Evolutionary conservation across 768 basidiomycete genomes (phyloP), one percentile per base, ranked within the genome.

Genomic region (Suillus brevipes): DNA sequence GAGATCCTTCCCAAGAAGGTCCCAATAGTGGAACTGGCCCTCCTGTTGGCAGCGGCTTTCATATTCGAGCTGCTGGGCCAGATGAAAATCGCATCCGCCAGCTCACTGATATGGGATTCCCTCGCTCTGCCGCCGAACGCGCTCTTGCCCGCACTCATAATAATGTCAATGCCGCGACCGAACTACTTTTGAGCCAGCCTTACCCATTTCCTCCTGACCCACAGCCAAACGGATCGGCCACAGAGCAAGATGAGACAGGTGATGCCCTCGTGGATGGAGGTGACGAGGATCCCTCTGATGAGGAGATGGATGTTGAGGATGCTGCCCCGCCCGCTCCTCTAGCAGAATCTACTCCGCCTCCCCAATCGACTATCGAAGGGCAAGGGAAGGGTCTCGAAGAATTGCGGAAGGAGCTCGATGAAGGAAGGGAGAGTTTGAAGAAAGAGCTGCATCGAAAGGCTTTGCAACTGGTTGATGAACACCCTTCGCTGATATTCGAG

Each of bases 71-170:
- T 25, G 68, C 82, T 65, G 87, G 83, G 14, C 85, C 90, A 0
- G 92, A 94, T 73, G 94, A 95, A 74, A 83, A 82, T 55, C 86
- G 90, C 42, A 87, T 98, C 61, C 85, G 86, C 60, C 91, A 94
- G 70, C 82, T 99, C 62, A 89, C 87, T 12, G 97, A 99, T 71
- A 99, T 99, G 97, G 97, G 97, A 55, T 99, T 99, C 81, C 87
- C 91, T 42, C 87, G 95, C n/a, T 84, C 87, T 49, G 92, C 93
- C 14, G 94, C 89, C 2, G 91, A 92, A 72, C 85, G 89, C 61
- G 97, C 97, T 5, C 81, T 99, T 45, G 76, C 83, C 23, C 91
- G 96, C 13, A 88, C 90, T 5, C 87, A 90, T 67, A 99, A 99
- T 76, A 95, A 97, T 71, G 82, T 97, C 71, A 88, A 83, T 52